Evolutionary conservation across 176 grass and related monocot species (phyloP), one percentile per base, ranked within the genome.

Genomic region (Bromus sterilis): DNA sequence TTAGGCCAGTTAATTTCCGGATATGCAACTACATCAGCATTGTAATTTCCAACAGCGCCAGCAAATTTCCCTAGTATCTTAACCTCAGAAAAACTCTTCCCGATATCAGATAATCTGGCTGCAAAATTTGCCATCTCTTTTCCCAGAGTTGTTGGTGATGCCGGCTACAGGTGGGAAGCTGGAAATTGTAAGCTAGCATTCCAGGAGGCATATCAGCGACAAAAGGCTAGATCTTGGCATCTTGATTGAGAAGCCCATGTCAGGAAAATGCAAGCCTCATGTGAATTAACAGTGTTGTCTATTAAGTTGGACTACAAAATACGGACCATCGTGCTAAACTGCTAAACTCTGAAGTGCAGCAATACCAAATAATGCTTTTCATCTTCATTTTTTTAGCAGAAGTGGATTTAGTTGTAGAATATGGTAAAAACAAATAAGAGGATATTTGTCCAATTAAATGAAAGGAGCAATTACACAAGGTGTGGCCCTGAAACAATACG

Each of bases 61-160:
- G 96, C 85, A 83, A 97, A 94, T 71, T 97, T 97, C 39, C 95
- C 92, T 14, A 92, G 82, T 80, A 97, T 85, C 75, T 58, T 86
- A 58, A 92, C 83, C 75, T 91, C 87, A 6, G 66, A 78, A 66
- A 95, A 86, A 78, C 84, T 66, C 74, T 89, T 83, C 66, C 89
- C 87, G 63, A 86, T 77, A 75, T 90, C 86, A 86, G 75, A 88
- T 41, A 95, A 82, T 85, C 91, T 99, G 71, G 74, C 83, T 39
- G 74, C 91, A 86, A 95, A 95, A 83, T 95, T 99, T 44, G 93
- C 93, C 97, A 99, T 95, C 86, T 99, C 97, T 72, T 99, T 99
- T 71, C 93, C 96, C 77, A 99, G 66, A 39, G 93, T 99, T 74
- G 97, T 91, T 84, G 97, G 91, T 63, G 97, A 99, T 66, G 97